Percentiles rank a stretch among this genome's conserved stretches.
These are phyloP conservation scores for Casuarina glauca DNA, from an alignment of 306 rosid species.

Conservation along the genomic window DNA sequence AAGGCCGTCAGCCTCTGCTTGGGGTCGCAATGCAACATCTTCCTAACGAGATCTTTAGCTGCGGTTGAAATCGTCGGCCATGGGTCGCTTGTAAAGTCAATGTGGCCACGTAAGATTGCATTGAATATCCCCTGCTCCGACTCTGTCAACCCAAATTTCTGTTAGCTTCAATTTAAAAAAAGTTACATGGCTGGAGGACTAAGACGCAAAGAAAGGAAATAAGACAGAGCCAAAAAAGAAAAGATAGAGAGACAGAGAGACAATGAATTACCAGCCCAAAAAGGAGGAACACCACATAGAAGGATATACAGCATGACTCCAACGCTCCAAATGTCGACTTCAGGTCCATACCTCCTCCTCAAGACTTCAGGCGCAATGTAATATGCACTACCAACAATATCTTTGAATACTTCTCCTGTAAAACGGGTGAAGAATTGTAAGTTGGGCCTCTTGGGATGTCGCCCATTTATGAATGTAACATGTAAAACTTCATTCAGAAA, in stretches of 20 bases:
- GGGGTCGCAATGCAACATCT: slow-evolving; percentile 87
- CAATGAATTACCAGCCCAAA: slow-evolving; percentile 73
- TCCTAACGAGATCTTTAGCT: slow-evolving; percentile 95
- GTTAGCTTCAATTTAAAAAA: slow-evolving; percentile 26
- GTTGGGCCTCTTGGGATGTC: not conserved
- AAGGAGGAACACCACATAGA: slow-evolving; percentile 90
- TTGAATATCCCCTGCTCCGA: slow-evolving; percentile 95
- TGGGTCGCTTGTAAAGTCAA: slow-evolving; percentile 87
- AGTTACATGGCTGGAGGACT: not conserved
- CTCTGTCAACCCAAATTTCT: slow-evolving; percentile 48
- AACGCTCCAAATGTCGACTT: slow-evolving; percentile 96
- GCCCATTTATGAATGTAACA: not conserved
- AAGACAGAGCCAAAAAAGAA: not conserved
- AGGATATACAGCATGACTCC: slow-evolving; percentile 95
- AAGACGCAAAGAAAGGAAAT: not conserved
- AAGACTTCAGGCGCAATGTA: slow-evolving; percentile 98
- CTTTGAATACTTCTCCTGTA: slow-evolving; percentile 80
- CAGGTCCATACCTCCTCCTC: slow-evolving; percentile 89
- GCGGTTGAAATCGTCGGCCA: slow-evolving; percentile 84
- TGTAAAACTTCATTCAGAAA: no score
- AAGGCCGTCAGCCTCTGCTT: slow-evolving; percentile 78
- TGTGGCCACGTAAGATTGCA: slow-evolving; percentile 71
- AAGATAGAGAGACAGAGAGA: not conserved
- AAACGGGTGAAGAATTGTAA: not conserved
- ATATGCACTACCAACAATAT: slow-evolving; percentile 90